phyloP scores from a whole-genome alignment of 2,329 filamentous ascomycete species.

The Ophiocordyceps australis region DNA sequence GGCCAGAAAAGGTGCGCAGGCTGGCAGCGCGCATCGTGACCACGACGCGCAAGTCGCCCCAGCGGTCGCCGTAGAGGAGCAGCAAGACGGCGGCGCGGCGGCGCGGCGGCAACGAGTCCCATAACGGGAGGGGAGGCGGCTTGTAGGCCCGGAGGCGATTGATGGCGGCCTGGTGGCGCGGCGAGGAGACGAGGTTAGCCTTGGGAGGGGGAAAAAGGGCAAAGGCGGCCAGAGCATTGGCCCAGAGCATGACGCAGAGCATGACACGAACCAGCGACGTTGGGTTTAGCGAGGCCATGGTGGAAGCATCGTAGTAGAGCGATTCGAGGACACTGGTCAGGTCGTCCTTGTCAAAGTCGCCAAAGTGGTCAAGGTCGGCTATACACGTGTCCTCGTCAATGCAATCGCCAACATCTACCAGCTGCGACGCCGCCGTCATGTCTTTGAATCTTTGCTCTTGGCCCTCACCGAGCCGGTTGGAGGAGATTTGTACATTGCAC shows the following conservation, averaged over 20 bases:
- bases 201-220: background rate
- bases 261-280: constrained; percentile 28
- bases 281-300: constrained; percentile 37
- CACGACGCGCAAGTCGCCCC: constrained; percentile 59
- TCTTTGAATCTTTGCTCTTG: too few species aligned
- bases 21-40: constrained; percentile 49
- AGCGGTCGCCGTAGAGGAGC: constrained; percentile 68
- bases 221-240: background rate
- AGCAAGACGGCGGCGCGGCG: constrained; percentile 76
- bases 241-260: too few species aligned
- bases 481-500: too few species aligned
- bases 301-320: constrained; percentile 36
- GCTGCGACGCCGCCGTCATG: background rate
- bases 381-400: background rate
- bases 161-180: constrained; percentile 29
- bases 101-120: constrained; percentile 40
- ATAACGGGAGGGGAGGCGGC: constrained; percentile 40
- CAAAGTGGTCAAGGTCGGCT: too few species aligned
- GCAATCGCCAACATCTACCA: background rate
- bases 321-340: constrained; percentile 8
- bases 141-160: constrained; percentile 41
- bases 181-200: constrained; percentile 1
- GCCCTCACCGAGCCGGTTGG: too few species aligned
- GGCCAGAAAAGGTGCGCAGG: constrained; percentile 55
- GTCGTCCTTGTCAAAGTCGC: background rate